A percentile compares a stretch with the other conserved stretches of the same genome.
Conservation (phyloP, 2,329 filamentous ascomycete genomes). For the Aspergillus chevalieri region DNA sequence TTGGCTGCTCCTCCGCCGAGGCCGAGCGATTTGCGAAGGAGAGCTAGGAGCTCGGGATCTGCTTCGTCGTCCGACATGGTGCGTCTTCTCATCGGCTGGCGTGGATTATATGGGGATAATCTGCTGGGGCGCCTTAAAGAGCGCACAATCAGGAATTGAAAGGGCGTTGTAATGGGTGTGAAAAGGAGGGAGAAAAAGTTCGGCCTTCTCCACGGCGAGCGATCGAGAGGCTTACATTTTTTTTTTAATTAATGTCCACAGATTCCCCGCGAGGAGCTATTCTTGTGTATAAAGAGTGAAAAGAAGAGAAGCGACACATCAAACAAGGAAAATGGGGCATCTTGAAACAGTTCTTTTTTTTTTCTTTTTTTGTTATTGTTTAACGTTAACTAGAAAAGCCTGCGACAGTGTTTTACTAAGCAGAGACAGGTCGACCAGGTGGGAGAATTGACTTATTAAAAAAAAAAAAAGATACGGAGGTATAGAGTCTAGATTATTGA, state of each 20-base stretch:
- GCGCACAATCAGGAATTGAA: not conserved
- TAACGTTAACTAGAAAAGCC: not conserved
- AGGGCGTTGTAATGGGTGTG: not conserved
- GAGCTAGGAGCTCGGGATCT: conserved; percentile 78
- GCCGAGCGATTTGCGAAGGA: conserved; percentile 73
- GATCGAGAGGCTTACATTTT: not conserved
- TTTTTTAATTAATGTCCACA: not conserved
- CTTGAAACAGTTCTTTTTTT: not conserved
- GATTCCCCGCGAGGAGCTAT: not conserved
- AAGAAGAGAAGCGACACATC: not conserved
- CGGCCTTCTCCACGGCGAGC: not conserved
- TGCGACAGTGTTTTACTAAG: no score
- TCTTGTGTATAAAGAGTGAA: not conserved
- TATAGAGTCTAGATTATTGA: not conserved
- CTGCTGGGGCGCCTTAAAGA: not conserved
- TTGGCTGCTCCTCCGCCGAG: conserved; percentile 52
- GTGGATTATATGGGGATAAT: not conserved
- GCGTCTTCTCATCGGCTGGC: conserved; percentile 6
- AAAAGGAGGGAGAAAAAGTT: not conserved
- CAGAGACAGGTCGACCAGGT: no score
- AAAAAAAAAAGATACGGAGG: not conserved
- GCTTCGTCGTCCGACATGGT: conserved; percentile 87
- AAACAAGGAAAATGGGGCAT: not conserved
- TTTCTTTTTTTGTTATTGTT: not conserved
- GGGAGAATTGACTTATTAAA: not conserved